Conservation (phyloP, 176 grass and related monocot species). For the Ampelocalamus luodianensis region DNA sequence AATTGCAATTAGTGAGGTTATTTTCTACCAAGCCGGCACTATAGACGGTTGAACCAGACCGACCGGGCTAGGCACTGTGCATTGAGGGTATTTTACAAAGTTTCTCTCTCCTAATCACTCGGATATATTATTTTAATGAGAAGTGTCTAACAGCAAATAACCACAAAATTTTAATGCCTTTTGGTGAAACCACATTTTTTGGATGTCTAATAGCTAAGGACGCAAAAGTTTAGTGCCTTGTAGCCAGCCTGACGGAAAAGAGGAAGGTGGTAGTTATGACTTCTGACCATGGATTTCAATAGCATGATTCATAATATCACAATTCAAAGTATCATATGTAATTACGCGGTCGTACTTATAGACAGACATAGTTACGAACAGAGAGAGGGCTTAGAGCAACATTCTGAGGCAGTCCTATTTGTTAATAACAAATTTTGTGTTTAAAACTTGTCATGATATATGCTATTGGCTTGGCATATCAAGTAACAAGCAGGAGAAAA, state of each 20-base stretch:
- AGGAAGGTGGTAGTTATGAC: background rate
- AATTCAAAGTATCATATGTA: background rate
- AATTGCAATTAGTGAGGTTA: no score
- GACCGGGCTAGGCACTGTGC: no score
- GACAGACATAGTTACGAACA: background rate
- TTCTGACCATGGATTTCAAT: background rate
- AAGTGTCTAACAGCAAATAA: no score
- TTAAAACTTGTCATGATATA: background rate
- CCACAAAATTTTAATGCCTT: no score
- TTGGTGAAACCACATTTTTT: no score
- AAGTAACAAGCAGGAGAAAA: slow-evolving; percentile 28
- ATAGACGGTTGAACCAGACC: no score
- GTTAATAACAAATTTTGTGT: background rate
- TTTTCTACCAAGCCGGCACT: no score
- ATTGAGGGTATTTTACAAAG: no score
- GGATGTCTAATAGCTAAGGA: no score
- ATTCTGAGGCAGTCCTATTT: background rate
- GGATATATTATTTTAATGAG: no score
- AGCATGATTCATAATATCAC: background rate
- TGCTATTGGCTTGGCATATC: background rate
- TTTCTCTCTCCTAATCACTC: no score
- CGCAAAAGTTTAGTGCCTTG: no score
- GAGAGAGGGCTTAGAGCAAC: background rate
- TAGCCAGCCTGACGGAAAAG: background rate
- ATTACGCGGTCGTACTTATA: background rate